Evolutionary conservation across 768 basidiomycete species (phyloP).

Genomic region (Coprinopsis sp.): DNA sequence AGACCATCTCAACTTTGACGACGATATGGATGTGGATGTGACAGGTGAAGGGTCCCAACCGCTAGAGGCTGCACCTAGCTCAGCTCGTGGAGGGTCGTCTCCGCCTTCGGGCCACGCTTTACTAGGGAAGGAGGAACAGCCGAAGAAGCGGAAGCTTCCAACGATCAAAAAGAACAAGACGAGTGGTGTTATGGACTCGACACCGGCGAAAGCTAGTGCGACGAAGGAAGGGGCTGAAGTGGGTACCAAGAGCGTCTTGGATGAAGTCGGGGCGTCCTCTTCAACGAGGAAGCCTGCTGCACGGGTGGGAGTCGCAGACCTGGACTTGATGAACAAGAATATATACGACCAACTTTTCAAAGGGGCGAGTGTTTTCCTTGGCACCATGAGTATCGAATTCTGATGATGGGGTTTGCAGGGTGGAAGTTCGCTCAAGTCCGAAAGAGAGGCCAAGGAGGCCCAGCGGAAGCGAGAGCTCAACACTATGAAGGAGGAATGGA

Average conservation of each 20-base stretch:
- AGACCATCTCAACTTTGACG: constrained; percentile 28
- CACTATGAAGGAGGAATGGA: constrained; percentile 66
- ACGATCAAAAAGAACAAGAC: constrained; percentile 64
- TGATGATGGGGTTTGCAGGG: background rate
- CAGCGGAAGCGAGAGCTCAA: constrained; percentile 64
- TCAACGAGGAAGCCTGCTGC: constrained; percentile 35
- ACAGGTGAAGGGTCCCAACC: constrained; percentile 26
- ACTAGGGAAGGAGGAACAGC: constrained; percentile 17
- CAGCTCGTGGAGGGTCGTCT: background rate
- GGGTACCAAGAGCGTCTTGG: constrained; percentile 23
- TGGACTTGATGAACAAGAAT: constrained; percentile 57
- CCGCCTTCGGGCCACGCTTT: background rate
- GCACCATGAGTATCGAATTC: constrained; percentile 25
- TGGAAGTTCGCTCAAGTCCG: constrained; percentile 24
- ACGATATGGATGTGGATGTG: constrained; percentile 27
- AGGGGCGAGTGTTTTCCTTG: constrained; percentile 43
- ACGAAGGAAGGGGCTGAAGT: constrained; percentile 21
- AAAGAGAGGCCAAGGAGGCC: constrained; percentile 50
- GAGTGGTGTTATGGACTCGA: constrained; percentile 20
- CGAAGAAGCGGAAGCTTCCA: constrained; percentile 63
- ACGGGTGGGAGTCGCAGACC: constrained; percentile 45
- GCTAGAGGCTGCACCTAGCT: no score
- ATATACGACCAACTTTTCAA: constrained; percentile 66
- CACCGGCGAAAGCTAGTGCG: constrained; percentile 12
- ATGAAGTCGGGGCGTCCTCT: constrained; percentile 23